phyloP scores from a whole-genome alignment of 2,329 filamentous ascomycete species.

The Macrophomina tecta region DNA sequence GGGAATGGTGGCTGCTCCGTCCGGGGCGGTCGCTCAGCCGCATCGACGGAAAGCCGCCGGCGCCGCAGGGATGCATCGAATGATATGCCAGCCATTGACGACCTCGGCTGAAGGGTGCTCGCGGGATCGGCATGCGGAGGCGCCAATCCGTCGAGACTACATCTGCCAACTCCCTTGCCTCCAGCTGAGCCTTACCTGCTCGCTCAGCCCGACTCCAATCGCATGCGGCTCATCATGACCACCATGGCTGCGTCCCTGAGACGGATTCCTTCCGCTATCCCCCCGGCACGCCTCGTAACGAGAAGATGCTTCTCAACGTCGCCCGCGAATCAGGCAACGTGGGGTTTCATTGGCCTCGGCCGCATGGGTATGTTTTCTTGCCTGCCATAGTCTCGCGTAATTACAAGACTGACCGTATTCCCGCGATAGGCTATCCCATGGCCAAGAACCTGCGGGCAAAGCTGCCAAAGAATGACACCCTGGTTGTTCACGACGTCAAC shows the following conservation, averaged over 20 bases:
- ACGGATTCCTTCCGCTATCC: slow-evolving; percentile 27
- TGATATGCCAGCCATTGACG: slow-evolving; percentile 22
- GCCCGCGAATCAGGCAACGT: slow-evolving; percentile 49
- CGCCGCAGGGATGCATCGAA: slow-evolving; percentile 28
- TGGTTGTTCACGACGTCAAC: slow-evolving; percentile 72
- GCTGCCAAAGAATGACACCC: slow-evolving; percentile 65
- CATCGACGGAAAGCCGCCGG: slow-evolving; percentile 25
- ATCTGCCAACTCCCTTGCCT: slow-evolving; percentile 25
- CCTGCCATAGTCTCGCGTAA: slow-evolving; percentile 21
- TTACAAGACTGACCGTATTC: slow-evolving; percentile 15
- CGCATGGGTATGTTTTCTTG: slow-evolving; percentile 52
- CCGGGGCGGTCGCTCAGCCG: slow-evolving; percentile 22
- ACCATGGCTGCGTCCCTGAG: slow-evolving; percentile 35
- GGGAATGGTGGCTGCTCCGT: slow-evolving; percentile 13
- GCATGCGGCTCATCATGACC: slow-evolving; percentile 28
- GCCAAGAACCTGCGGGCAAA: slow-evolving; percentile 73
- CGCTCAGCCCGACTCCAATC: slow-evolving; percentile 1
- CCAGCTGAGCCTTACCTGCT: slow-evolving; percentile 3
- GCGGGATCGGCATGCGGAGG: slow-evolving; percentile 27
- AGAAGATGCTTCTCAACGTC: slow-evolving; percentile 52
- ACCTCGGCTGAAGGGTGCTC: slow-evolving; percentile 25
- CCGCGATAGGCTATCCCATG: slow-evolving; percentile 69
- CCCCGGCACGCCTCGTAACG: slow-evolving; percentile 32
- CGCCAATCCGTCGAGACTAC: slow-evolving; percentile 22
- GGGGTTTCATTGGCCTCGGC: slow-evolving; percentile 59